Percentiles rank a stretch among this genome's conserved stretches.
These are phyloP conservation scores for Tricholoma sp. DNA, from an alignment of 768 basidiomycete genomes.

Conservation along the genomic window DNA sequence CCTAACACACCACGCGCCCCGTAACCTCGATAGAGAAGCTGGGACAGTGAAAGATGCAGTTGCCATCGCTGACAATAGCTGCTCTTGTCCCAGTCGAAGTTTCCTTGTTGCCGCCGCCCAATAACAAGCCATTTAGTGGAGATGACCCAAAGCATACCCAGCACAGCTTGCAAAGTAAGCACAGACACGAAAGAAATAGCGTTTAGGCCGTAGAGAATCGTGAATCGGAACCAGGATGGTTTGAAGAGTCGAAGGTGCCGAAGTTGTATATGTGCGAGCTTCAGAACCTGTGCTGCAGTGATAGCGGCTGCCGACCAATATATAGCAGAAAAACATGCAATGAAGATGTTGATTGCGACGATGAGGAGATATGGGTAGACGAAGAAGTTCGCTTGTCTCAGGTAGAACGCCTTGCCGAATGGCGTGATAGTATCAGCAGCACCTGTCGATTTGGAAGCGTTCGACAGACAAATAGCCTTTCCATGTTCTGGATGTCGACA, in stretches of 20 bases:
- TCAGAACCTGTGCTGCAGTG: neutral
- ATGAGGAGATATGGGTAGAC: constrained; percentile 35
- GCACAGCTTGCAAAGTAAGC: constrained; percentile 33
- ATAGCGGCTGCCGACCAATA: constrained; percentile 41
- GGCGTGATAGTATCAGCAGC: constrained; percentile 24
- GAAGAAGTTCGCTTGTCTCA: constrained; percentile 31
- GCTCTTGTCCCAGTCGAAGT: constrained; percentile 41
- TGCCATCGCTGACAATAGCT: constrained; percentile 48
- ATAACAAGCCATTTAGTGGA: constrained; percentile 39
- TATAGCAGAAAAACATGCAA: constrained; percentile 30
- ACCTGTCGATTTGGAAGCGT: constrained; percentile 15
- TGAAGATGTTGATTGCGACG: constrained; percentile 30
- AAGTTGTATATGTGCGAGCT: no score
- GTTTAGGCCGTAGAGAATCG: constrained; percentile 34
- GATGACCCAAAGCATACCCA: constrained; percentile 34
- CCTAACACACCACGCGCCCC: constrained; percentile 38
- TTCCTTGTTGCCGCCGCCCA: constrained; percentile 33
- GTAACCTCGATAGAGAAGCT: constrained; percentile 34
- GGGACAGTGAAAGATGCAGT: constrained; percentile 35
- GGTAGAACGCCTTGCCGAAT: constrained; percentile 40
- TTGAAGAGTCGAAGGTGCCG: no score
- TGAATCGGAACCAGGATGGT: constrained; percentile 1
- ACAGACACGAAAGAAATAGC: constrained; percentile 31
- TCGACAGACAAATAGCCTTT: constrained; percentile 32
- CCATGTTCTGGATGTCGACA: constrained; percentile 25